Base-by-base conservation (phyloP, 2,329 filamentous ascomycete genomes). In the Colletotrichum sansevieriae region DNA sequence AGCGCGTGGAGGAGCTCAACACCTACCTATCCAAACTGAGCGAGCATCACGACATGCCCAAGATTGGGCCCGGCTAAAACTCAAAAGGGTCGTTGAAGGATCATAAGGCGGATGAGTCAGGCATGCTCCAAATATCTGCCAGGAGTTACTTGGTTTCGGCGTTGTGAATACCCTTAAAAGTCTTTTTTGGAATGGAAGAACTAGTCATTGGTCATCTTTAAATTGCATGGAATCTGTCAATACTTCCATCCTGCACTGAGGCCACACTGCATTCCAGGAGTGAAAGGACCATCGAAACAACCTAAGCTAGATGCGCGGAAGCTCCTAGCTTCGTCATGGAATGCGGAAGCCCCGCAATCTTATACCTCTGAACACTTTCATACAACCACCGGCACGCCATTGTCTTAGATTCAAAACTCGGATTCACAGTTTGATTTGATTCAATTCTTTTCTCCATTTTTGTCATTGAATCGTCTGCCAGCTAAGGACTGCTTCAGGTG, bases 41-140 rank as follows among this genome's bases (percentile, higher is more conserved):
- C 81, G 96, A 99, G 81, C 96, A 99, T 82, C 95, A 99, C 80
- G 96, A 99, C 78, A 99, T 99, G 95, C 87, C 87, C 74, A 89
- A 89, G 82, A 90, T 90, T 65, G 87, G 87, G 11, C 87, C 87
- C 0, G 87, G 87, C 44, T 90, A 51, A 55, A 13, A 8, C 6
- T 2, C 12, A 10, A 4, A 9, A 9, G 5, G n/a, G 8, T 43
- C 6, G 20, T 29, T 12, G 29, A 8, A n/a, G 15, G 8, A 18
- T 7, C 15, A 2, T 35, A 49, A 33, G 8, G 2, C 2, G 22
- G 11, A n/a, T 15, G 9, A 12, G 9, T 8, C 13, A 11, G 29
- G n/a, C n/a, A 29, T 54, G 39, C 20, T 18, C 4, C 47, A 37
- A 22, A 18, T 12, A 5, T 39, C 47, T 22, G 29, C 29, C 29